phyloP scores from a whole-genome alignment of 1,284 basidiomycete species.

The Serendipita sp. region DNA sequence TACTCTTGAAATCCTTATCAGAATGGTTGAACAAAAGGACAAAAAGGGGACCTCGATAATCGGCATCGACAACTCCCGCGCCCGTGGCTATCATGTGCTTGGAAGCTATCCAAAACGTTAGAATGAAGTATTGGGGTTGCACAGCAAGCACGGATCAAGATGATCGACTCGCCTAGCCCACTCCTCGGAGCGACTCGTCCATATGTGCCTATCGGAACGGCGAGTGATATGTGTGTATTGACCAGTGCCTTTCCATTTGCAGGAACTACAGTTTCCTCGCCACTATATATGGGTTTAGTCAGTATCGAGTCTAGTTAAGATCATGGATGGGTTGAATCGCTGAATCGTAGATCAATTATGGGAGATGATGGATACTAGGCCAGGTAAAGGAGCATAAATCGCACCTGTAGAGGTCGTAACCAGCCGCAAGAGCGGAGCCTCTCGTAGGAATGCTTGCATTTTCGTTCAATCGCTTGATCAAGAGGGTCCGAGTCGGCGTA shows the following conservation, averaged over 20 bases:
- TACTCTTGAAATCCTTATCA: conserved; percentile 77
- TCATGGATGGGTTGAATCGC: conserved; percentile 18
- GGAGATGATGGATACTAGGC: conserved; percentile 4
- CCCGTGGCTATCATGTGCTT: conserved; percentile 97
- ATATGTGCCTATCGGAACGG: conserved; percentile 85
- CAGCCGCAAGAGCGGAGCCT: conserved; percentile 76
- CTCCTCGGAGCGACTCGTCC: conserved; percentile 91
- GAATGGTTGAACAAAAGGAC: conserved; percentile 92
- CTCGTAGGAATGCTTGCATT: conserved; percentile 78
- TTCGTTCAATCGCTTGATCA: conserved; percentile 74
- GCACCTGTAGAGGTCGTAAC: conserved; percentile 87
- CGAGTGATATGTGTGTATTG: conserved; percentile 82
- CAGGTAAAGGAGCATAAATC: conserved; percentile 14
- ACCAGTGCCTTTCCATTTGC: conserved; percentile 81
- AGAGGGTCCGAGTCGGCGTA: conserved; percentile 27
- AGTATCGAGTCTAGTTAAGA: neutral
- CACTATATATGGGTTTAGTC: conserved; percentile 25
- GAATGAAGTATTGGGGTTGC: conserved; percentile 1
- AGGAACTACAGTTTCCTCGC: conserved; percentile 64
- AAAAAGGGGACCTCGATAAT: conserved; percentile 86
- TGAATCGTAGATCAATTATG: neutral
- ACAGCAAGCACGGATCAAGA: neutral
- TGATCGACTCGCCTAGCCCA: conserved; percentile 62
- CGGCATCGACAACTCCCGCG: conserved; percentile 91
- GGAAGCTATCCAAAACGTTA: conserved; percentile 40